Evolutionary conservation across 495 filamentous ascomycete species (phyloP).

Genomic region (Penicillium bialowiezense): DNA sequence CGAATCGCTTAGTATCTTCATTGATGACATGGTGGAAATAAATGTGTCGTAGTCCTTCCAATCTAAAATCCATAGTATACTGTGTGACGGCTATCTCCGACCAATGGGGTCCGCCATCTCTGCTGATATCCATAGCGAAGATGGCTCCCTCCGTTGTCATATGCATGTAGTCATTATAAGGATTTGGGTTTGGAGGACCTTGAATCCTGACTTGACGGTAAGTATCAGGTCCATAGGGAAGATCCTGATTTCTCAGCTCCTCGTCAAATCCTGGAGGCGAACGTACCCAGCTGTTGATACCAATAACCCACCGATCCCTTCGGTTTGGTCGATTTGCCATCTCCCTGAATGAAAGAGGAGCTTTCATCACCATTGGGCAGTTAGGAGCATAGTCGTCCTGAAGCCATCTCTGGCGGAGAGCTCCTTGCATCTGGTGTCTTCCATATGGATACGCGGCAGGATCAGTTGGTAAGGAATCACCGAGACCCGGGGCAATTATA

Average conservation of each 20-base stretch:
- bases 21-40: background rate
- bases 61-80: background rate
- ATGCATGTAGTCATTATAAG: background rate
- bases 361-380: background rate
- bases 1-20: background rate
- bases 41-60: background rate
- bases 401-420: background rate
- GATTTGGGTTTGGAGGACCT: background rate
- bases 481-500: background rate
- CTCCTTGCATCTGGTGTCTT: background rate
- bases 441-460: background rate
- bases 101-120: background rate
- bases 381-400: background rate
- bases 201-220: background rate
- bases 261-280: background rate
- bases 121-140: background rate
- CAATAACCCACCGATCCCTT: background rate
- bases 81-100: background rate
- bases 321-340: background rate
- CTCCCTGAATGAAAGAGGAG: too few relatives aligned
- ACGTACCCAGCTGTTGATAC: background rate
- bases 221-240: background rate
- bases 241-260: background rate
- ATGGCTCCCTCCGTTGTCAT: background rate
- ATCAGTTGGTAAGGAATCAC: background rate